Conservation (phyloP, 139 green algal species). For the Haematococcus lacustris region DNA sequence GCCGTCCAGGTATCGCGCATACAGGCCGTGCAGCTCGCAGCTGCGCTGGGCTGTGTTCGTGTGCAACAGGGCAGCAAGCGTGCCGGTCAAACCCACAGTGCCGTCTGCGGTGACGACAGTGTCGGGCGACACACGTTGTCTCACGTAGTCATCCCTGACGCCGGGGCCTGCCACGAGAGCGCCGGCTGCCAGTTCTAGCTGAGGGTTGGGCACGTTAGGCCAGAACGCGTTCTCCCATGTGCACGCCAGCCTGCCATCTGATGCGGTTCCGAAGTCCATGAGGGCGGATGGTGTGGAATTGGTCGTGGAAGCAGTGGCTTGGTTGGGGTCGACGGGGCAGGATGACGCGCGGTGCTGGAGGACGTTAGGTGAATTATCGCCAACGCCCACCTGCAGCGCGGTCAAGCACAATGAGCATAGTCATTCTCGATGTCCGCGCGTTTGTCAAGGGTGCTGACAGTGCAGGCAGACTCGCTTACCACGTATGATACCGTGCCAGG, state of each 20-base stretch:
- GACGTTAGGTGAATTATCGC: constrained; percentile 3
- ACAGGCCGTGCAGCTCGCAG: too few species aligned
- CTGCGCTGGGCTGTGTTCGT: not conserved
- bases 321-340: not conserved
- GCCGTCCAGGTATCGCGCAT: too few species aligned
- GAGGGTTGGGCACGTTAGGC: constrained; percentile 9
- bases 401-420: too few species aligned
- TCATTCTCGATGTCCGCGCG: too few species aligned
- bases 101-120: not conserved
- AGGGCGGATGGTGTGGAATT: too few species aligned
- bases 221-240: constrained; percentile 11
- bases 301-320: not conserved
- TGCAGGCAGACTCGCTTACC: too few species aligned
- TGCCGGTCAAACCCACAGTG: not conserved
- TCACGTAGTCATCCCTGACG: not conserved
- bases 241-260: not conserved
- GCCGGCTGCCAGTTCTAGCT: constrained; percentile 11
- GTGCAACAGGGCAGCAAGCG: not conserved
- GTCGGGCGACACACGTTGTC: not conserved
- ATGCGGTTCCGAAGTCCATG: not conserved
- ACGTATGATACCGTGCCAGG: constrained; percentile 8
- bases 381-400: too few species aligned
- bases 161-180: not conserved
- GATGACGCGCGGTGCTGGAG: constrained; percentile 19
- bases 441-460: too few species aligned